phyloP scores from a whole-genome alignment of 768 basidiomycete genomes.

The Suillus bovinus region DNA sequence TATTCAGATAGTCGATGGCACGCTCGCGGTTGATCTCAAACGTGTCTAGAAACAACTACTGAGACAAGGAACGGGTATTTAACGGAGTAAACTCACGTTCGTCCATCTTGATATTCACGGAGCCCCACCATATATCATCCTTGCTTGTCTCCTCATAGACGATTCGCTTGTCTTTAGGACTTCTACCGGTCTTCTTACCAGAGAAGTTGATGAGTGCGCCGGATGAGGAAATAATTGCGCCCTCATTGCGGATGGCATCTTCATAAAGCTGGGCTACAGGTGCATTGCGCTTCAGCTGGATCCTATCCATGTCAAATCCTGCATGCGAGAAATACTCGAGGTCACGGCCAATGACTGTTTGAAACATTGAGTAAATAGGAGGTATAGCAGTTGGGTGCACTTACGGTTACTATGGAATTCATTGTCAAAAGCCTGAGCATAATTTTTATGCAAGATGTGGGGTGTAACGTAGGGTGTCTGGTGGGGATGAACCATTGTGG shows the following conservation, averaged over 20 bases:
- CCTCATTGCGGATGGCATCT: conserved; percentile 97
- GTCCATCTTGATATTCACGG: conserved; percentile 99
- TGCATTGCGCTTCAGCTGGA: conserved; percentile 94
- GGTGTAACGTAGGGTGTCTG: conserved; percentile 86
- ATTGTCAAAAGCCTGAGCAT: conserved; percentile 72
- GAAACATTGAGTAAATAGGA: conserved; percentile 14
- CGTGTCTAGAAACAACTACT: conserved; percentile 59
- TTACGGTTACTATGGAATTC: conserved; percentile 61
- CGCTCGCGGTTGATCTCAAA: conserved; percentile 99
- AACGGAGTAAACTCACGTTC: conserved; percentile 61
- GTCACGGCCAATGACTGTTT: conserved; percentile 84
- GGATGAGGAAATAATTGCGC: conserved; percentile 94
- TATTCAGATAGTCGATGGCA: conserved; percentile 98
- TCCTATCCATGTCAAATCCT: conserved; percentile 98
- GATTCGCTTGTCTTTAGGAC: conserved; percentile 99
- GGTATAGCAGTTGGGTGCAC: conserved; percentile 26
- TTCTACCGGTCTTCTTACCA: conserved; percentile 97
- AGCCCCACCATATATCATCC: conserved; percentile 99
- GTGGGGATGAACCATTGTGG: conserved; percentile 62
- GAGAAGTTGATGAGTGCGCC: conserved; percentile 99
- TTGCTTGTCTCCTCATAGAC: conserved; percentile 96
- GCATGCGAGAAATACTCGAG: conserved; percentile 98
- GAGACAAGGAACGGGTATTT: not conserved
- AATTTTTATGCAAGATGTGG: conserved; percentile 85
- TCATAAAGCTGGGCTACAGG: conserved; percentile 91